Conservation (phyloP, 176 grass and related monocot species). For the Aegilops umbellulata region DNA sequence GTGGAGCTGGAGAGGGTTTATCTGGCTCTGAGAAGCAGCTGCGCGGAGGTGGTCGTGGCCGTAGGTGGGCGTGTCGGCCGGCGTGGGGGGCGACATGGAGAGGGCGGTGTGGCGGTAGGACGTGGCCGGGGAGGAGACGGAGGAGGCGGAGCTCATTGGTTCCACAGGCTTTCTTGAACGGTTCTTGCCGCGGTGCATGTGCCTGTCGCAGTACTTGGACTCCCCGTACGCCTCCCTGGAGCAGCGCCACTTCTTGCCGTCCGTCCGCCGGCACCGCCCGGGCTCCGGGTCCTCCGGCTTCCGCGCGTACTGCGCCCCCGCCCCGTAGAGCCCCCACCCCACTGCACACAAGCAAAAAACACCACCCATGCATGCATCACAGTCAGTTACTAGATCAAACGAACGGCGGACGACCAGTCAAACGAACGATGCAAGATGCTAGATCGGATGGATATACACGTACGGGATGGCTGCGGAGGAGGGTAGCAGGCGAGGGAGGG, state of each 20-base stretch:
- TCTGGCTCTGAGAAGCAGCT: not conserved
- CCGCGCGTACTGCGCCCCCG: conserved; percentile 41
- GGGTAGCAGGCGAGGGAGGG: conserved; percentile 66
- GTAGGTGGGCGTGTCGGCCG: not conserved
- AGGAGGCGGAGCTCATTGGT: conserved; percentile 1
- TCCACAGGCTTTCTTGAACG: conserved; percentile 99
- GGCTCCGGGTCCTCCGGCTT: conserved; percentile 82
- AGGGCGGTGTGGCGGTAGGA: conserved; percentile 34
- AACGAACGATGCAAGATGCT: not conserved
- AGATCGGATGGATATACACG: not conserved
- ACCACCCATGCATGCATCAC: not conserved
- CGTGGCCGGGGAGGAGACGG: not conserved
- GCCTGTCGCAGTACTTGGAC: conserved; percentile 97
- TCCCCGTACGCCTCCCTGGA: conserved; percentile 79
- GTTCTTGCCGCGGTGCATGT: conserved; percentile 95
- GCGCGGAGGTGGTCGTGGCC: not conserved
- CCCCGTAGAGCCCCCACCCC: conserved; percentile 68
- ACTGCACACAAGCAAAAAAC: conserved; percentile 32
- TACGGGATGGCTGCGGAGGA: conserved; percentile 50
- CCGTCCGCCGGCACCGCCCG: conserved; percentile 82
- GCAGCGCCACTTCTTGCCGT: conserved; percentile 98
- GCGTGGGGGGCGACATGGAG: conserved; percentile 39
- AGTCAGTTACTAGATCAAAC: not conserved
- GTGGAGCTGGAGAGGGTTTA: conserved; percentile 44
- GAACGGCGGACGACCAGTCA: not conserved